Evolutionary conservation across 768 basidiomycete species (phyloP).

Genomic region (Leucogyrophana mollusca): DNA sequence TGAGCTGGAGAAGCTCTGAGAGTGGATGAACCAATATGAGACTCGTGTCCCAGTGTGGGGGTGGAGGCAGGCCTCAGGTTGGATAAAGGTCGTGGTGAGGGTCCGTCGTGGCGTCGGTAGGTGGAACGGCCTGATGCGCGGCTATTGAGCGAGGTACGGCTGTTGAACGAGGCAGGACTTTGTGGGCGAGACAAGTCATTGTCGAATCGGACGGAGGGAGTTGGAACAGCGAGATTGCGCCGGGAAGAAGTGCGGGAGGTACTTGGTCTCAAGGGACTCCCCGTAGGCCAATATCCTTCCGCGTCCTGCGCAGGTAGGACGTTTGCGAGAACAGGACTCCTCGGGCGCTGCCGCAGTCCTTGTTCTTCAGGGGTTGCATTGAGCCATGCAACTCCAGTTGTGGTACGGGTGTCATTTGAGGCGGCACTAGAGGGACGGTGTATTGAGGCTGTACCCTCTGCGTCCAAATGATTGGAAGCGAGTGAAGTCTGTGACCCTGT

Average conservation of each 20-base stretch:
- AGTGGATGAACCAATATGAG: not conserved
- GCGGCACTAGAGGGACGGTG: not conserved
- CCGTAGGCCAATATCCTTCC: conserved; percentile 2
- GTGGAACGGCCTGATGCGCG: conserved; percentile 9
- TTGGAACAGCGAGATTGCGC: not conserved
- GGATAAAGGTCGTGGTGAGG: conserved; percentile 11
- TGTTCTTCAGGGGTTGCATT: conserved; percentile 1
- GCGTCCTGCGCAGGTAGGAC: not conserved
- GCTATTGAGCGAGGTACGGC: conserved; percentile 9
- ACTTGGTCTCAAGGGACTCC: conserved; percentile 11
- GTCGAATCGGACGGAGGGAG: conserved; percentile 9
- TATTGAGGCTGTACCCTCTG: not conserved
- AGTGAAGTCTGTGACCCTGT: not conserved
- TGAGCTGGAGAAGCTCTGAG: conserved; percentile 1
- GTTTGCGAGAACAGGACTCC: conserved; percentile 4
- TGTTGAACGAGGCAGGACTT: conserved; percentile 5
- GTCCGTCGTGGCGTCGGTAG: conserved; percentile 15
- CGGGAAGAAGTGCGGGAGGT: conserved; percentile 5
- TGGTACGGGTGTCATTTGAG: not conserved
- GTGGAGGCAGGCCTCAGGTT: conserved; percentile 7
- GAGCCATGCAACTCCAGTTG: conserved; percentile 1
- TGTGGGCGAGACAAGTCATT: conserved; percentile 4
- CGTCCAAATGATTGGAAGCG: not conserved
- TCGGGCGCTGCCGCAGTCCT: not conserved
- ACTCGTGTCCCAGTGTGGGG: conserved; percentile 3